Evolutionary conservation across 2,329 filamentous ascomycete genomes (phyloP), one percentile per base, ranked within the genome.

Genomic region (Zymoseptoria brevis): DNA sequence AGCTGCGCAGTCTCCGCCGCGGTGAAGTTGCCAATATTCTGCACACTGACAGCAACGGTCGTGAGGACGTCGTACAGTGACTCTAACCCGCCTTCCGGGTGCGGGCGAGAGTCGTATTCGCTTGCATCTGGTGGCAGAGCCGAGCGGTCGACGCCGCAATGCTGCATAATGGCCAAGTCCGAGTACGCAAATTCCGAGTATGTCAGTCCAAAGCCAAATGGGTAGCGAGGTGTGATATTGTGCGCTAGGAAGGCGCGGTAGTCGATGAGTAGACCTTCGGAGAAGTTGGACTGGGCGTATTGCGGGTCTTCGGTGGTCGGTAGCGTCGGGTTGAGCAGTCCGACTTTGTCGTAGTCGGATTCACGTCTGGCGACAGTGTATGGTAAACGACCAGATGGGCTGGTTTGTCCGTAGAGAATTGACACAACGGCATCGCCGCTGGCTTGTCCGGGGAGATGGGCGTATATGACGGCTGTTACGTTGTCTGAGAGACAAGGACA

Each of bases 381-480:
- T 0, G 83, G 82, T 0, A 87, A 75, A 59, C 80, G 79, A 1
- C 84, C 84, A 0, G 82, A 85, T 0, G 80, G 80, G 60, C 80
- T 82, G 2, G 75, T 71, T 2, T 81, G 75, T 22, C 84, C 84
- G 65, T 85, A 86, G 0, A 87, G 74, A 7, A 87, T 68, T 0
- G 79, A 76, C 0, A 81, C 79, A 4, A 86, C 66, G 0, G 83
- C 80, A 1, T 74, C 72, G 0, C 86, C 86, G 0, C 80, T 82
- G 58, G 86, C 82, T 66, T 88, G 83, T 0, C 86, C 86, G 0
- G 85, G 85, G 0, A 87, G 74, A 66, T 87, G 85, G 4, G 83
- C 85, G 64, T 83, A 83, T 0, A 88, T 76, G 16, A 88, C 74
- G 1, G 80, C 84, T 0, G 84, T 87, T 29, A 88, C 79, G 62